These are phyloP conservation scores for Phytopythium ostracodes DNA, from an alignment of 352 stramenopile genomes.

Conservation along the genomic window DNA sequence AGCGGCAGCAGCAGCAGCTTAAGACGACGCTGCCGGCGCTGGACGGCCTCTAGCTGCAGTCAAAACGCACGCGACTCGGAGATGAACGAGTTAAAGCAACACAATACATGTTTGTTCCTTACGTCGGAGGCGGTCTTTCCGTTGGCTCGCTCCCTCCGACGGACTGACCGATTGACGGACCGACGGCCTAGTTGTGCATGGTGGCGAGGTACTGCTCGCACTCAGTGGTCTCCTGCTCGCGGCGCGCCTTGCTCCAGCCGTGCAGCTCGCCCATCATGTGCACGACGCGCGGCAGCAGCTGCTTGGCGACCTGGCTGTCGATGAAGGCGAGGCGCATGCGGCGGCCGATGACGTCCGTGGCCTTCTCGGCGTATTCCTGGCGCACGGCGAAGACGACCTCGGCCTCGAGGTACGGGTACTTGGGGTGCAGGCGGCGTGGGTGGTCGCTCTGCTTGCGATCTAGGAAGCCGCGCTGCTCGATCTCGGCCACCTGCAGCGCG, in stretches of 20 bases:
- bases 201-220: constrained; percentile 77
- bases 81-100: neutral
- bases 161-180: neutral
- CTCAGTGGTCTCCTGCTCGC: constrained; percentile 70
- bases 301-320: constrained; percentile 75
- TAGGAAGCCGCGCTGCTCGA: constrained; percentile 81
- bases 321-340: constrained; percentile 93
- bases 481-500: constrained; percentile 93
- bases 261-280: constrained; percentile 92
- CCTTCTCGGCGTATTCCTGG: constrained; percentile 94
- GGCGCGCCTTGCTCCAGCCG: constrained; percentile 76
- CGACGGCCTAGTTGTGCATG: constrained; percentile 73
- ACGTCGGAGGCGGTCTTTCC: constrained; percentile 7
- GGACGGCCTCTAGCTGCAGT: neutral
- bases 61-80: no score
- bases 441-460: constrained; percentile 83
- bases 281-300: constrained; percentile 85
- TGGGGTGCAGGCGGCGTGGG: constrained; percentile 86
- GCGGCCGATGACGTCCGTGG: constrained; percentile 90
- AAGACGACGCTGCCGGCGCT: neutral
- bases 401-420: constrained; percentile 94
- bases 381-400: constrained; percentile 92
- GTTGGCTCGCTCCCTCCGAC: neutral
- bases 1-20: neutral
- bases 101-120: constrained; percentile 2